phyloP scores from a whole-genome alignment of 768 basidiomycete species.

The Rhodotorula diobovata region DNA sequence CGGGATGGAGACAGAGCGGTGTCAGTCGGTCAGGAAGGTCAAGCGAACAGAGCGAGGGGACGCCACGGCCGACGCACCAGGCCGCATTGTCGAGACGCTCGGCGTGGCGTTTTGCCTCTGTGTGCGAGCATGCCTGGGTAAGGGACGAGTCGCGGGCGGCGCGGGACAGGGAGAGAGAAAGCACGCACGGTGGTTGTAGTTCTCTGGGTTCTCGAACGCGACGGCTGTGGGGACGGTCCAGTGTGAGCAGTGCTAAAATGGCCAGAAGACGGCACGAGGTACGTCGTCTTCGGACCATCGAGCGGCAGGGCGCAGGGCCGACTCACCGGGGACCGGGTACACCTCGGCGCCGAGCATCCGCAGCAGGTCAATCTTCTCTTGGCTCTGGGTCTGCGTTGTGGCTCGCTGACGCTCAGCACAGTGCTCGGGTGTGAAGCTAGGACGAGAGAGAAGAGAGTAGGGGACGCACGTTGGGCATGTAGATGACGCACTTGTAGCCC shows the following conservation, averaged over 20 bases:
- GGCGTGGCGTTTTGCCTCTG: slow-evolving; percentile 77
- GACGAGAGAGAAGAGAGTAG: not conserved
- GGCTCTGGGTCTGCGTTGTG: slow-evolving; percentile 58
- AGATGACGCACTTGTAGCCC: slow-evolving; percentile 97
- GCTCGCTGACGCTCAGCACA: not conserved
- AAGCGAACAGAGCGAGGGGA: too few species aligned
- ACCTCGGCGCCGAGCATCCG: slow-evolving; percentile 98
- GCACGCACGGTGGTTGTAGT: slow-evolving; percentile 81
- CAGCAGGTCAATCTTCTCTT: slow-evolving; percentile 96
- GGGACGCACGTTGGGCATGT: slow-evolving; percentile 88
- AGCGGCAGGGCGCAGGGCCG: not conserved
- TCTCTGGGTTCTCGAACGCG: slow-evolving; percentile 85
- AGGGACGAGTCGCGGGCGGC: not conserved
- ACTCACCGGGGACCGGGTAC: slow-evolving; percentile 73
- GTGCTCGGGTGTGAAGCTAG: not conserved
- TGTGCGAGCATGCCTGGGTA: not conserved
- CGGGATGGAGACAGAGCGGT: not conserved
- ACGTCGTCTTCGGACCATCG: too few species aligned
- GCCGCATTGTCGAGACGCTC: slow-evolving; percentile 67
- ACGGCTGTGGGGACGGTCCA: slow-evolving; percentile 56
- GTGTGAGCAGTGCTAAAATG: too few species aligned
- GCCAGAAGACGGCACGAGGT: too few species aligned
- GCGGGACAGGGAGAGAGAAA: not conserved
- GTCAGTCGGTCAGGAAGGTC: not conserved
- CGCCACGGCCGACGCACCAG: slow-evolving; percentile 75